A percentile compares a stretch with the other conserved stretches of the same genome.
Conservation (phyloP, 1,139 yeast species). For the Wickerhamomyces sp. region DNA sequence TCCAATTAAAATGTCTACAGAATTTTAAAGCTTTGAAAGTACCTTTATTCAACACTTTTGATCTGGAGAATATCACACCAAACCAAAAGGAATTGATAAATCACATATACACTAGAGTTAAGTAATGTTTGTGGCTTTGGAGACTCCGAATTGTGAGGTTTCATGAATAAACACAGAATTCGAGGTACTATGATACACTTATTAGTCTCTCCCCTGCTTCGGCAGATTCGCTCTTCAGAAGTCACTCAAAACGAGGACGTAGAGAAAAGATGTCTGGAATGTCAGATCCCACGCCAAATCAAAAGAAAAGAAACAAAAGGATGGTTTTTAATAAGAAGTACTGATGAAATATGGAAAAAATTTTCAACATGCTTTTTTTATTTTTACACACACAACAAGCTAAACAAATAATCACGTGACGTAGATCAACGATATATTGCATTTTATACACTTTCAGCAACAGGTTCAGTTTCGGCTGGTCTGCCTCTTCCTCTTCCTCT, state of each 20-base stretch:
- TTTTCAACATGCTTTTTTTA: neutral
- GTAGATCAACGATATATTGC: no score
- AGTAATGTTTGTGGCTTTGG: constrained; percentile 27
- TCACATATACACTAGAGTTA: constrained; percentile 5
- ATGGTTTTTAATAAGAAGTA: neutral
- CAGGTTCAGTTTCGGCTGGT: neutral
- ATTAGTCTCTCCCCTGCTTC: constrained; percentile 1
- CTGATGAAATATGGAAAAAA: neutral
- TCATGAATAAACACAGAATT: constrained; percentile 4
- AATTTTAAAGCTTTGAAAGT: constrained; percentile 4
- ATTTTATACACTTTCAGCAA: neutral
- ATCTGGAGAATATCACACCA: constrained; percentile 1
- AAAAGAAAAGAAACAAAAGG: neutral
- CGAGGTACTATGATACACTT: constrained; percentile 31
- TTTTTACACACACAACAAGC: neutral
- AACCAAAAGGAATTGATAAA: constrained; percentile 7
- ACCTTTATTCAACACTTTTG: constrained; percentile 3
- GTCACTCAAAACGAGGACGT: constrained; percentile 19
- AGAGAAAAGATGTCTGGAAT: constrained; percentile 2
- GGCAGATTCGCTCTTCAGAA: constrained; percentile 15
- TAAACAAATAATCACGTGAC: neutral
- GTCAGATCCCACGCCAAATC: neutral
- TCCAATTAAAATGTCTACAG: constrained; percentile 1
- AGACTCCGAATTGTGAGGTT: constrained; percentile 25
- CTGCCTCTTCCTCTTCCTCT: neutral